Evolutionary conservation across 352 stramenopile species (phyloP), one percentile per base, ranked within the genome.

Genomic region (Phytopythium cucurbitacearum): DNA sequence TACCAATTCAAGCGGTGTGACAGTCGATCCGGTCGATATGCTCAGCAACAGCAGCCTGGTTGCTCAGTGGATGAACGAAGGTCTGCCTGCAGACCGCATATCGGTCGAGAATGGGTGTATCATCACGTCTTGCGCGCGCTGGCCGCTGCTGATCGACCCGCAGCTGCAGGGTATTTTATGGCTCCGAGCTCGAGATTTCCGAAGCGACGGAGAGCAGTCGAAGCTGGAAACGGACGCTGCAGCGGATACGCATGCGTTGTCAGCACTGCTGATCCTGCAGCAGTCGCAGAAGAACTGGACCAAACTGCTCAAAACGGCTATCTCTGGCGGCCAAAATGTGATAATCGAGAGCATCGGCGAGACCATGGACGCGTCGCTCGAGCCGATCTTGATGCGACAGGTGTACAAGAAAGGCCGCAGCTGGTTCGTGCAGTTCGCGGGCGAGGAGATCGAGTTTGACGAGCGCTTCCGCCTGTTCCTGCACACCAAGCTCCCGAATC

Each of bases 61-160:
- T 1, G 91, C 90, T 0, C 77, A 95, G 45, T 97, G 90, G 91
- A 89, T 96, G 82, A 96, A 97, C 52, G 89, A 97, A 73, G 86
- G 85, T 0, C 60, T 98, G 0, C 90, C 90, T 2, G 75, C 89
- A 0, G 90, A 98, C 59, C 75, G 88, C 5, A 96, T 98, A 11
- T 97, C 86, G 8, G 81, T 96, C 11, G 91, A 98, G 55, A 98
- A 97, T 49, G 91, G 89, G 13, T 94, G 83, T 47, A 97, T 97
- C 50, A 92, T 97, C 43, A 87, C 82, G 36, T 93, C 83, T 21
- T 96, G 80, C 44, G 76, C 85, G 41, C 64, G 89, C 4, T 97
- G 89, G 89, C 89, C 89, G 4, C 69, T 97, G 13, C 70, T 97
- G 11, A 91, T 97, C 2, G 89, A 97, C 42, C 89, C 89, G 7